A percentile compares a stretch with the other conserved stretches of the same genome.
Evolutionary conservation across 805 yeast genomes (phyloP).

Genomic region (Spathaspora passalidarum): DNA sequence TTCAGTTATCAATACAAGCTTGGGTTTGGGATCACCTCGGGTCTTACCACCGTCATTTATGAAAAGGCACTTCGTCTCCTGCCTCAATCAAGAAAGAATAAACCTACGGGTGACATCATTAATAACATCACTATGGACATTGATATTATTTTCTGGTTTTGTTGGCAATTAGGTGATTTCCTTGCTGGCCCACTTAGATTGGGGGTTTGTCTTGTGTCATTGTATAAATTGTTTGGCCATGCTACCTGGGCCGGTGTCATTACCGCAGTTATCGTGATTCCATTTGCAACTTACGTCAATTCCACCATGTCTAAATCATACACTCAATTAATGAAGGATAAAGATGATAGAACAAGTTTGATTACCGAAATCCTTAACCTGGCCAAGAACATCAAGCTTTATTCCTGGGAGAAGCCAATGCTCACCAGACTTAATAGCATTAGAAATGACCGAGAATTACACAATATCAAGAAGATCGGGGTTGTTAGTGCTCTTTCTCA

Average conservation of each 20-base stretch:
- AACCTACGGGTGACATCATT: slow-evolving; percentile 32
- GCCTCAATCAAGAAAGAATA: slow-evolving; percentile 29
- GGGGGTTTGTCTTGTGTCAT: slow-evolving; percentile 24
- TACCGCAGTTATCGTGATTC: slow-evolving; percentile 30
- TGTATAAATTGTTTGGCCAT: slow-evolving; percentile 31
- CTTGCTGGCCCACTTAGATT: slow-evolving; percentile 24
- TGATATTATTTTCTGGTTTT: slow-evolving; percentile 14
- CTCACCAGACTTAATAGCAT: slow-evolving; percentile 26
- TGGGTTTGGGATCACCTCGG: slow-evolving; percentile 15
- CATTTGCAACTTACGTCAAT: slow-evolving; percentile 25
- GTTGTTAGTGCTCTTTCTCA: slow-evolving; percentile 28
- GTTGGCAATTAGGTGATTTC: slow-evolving; percentile 13
- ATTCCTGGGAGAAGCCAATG: slow-evolving; percentile 43
- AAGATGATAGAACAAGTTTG: slow-evolving; percentile 35
- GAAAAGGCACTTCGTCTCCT: slow-evolving; percentile 26
- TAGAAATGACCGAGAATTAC: slow-evolving; percentile 35
- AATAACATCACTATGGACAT: slow-evolving; percentile 32
- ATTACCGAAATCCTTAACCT: slow-evolving; percentile 37
- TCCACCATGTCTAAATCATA: slow-evolving; percentile 23
- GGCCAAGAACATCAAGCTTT: slow-evolving; percentile 37
- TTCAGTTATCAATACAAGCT: slow-evolving; percentile 13
- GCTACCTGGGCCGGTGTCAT: slow-evolving; percentile 36
- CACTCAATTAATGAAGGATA: slow-evolving; percentile 28
- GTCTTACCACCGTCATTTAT: slow-evolving; percentile 24
- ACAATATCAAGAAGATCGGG: slow-evolving; percentile 26